Evolutionary conservation across 2,329 filamentous ascomycete genomes (phyloP), one percentile per base, ranked within the genome.

Genomic region (Penicillium crustosum): DNA sequence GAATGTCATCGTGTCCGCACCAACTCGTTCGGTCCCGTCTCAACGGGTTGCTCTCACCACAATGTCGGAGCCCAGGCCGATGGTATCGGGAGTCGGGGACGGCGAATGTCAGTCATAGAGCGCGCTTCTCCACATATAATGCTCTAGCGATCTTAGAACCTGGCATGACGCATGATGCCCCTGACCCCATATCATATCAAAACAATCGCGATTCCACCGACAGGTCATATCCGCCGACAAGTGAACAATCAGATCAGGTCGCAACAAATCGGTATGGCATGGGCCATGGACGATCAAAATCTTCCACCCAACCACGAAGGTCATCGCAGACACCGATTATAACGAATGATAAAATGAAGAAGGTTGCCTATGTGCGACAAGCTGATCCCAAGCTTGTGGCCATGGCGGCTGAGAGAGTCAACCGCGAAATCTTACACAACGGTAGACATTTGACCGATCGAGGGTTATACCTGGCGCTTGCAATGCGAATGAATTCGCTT

Each of bases 1-100:
- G 73, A 72, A 75, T 75, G 73, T 74, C 65, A 66, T 62, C 64
- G 63, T 66, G 73, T 68, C 63, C 68, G 56, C 66, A 66, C 41
- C 62, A 61, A 57, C 55, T 73, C 47, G 64, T 68, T 63, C 71
- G 66, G 54, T 64, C 62, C 58, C 69, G 69, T 66, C 61, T 69
- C 41, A 68, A 64, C 61, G 66, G 67, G 61, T 64, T 71, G 53
- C 61, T 63, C 19, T 66, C 64, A 50, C 35, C 60, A 39, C 62
- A 53, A 63, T 66, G 59, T 58, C 58, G 53, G 39, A 60, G 12
- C 44, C 44, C 61, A 25, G 60, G 62, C 49, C 63, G 64, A 53
- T 67, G 63, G 63, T 59, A 62, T 66, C 66, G 62, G 59, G 57
- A 44, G 17, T 59, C 38, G 39, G 47, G 49, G 44, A 45, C 52